Evolutionary conservation across 78 protist species (phyloP), one percentile per base, ranked within the genome.

Genomic region (Dictyostelium intermedium): DNA sequence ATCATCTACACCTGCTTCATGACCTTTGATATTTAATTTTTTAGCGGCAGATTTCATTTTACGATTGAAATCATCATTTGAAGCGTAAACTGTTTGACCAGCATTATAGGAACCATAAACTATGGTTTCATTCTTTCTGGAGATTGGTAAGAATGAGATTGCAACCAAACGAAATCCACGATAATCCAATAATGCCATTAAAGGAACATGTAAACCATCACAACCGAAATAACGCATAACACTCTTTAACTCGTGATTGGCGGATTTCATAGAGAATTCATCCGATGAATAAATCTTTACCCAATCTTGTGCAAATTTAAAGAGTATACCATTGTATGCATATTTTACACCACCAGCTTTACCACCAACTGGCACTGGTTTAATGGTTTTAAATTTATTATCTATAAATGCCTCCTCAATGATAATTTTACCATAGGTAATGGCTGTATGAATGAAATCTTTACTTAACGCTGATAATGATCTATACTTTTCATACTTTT

Each of bases 101-200:
- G 94, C 96, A 82, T 94, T 92, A 9, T 53, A 34, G 20, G 79
- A 43, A 34, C 96, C 96, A 47, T 94, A 94, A 11, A 94, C 93
- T 3, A 94, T 70, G 6, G 96, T 87, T 5, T 73, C 61, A 72
- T 72, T 72, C 25, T 34, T 34, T 25, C 41, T 72, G 0, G 77
- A 32, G 35, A 94, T 87, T 23, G 96, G 96, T n/a, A 94, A 56
- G 16, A 84, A 66, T 5, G 96, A 94, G 73, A 94, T 87, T n/a
- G 96, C 96, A 23, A 94, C 96, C 66, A 94, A 35, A 20, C 93
- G n/a, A 45, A 83, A 94, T 3, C 96, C 96, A 69, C 92, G 87
- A 66, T 94, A 87, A 27, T 87, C 93, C 23, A 94, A 82, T 43
- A 94, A 27, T 3, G 93, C 91, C 96, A 94, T 94, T 53, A 94